Base-by-base conservation (phyloP, 192 early-diverging fungal genomes). In the Rhizoclosmatium sp. region DNA sequence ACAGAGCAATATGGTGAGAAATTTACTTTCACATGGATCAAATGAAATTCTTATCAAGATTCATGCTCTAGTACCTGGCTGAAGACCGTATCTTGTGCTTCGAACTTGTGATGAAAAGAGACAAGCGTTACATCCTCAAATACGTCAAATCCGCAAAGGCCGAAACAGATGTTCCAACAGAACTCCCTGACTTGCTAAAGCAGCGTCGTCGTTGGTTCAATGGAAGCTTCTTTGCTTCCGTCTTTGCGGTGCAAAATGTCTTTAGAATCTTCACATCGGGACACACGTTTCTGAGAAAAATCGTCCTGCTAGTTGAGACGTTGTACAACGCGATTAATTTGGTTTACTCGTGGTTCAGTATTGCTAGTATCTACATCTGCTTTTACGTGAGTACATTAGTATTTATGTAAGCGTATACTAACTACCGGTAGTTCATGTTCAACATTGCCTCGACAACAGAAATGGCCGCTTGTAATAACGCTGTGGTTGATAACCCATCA, bases 11-110 rank as follows among this genome's bases (percentile, higher is more conserved):
- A 62, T 62, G 60, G 60, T 62, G 60, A 19, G 60, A 31, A 40
- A 62, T 62, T 62, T 62, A 12, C 51, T 16, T 7, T 62, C 7
- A 4, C 60, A 7, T 7, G 14, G 4, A 19, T 40, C 21, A 62
- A 40, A 62, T 62, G 54, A n/a, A n/a, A 9, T 56, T 56, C 19
- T 56, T 9, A 7, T 31, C 60, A 19, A 40, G 21, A 19, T 62
- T 9, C 60, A 19, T 62, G 9, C 5, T 21, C 21, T 40, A 62
- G 60, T 62, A 62, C 23, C 60, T 62, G 4, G 93, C 93, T n/a
- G 93, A 95, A 81, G 93, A 95, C 80, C 91, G 93, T 76, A 95
- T 95, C 67, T 83, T 95, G n/a, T 95, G 93, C 80, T 95, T 94
- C 83, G 93, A 95, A 85, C 83, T 95, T 60, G 91, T 95, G 0